A percentile compares a stretch with the other conserved stretches of the same genome.
These are phyloP conservation scores for Cryphonectria japonica DNA, from an alignment of 2,329 filamentous ascomycete genomes.

Conservation along the genomic window DNA sequence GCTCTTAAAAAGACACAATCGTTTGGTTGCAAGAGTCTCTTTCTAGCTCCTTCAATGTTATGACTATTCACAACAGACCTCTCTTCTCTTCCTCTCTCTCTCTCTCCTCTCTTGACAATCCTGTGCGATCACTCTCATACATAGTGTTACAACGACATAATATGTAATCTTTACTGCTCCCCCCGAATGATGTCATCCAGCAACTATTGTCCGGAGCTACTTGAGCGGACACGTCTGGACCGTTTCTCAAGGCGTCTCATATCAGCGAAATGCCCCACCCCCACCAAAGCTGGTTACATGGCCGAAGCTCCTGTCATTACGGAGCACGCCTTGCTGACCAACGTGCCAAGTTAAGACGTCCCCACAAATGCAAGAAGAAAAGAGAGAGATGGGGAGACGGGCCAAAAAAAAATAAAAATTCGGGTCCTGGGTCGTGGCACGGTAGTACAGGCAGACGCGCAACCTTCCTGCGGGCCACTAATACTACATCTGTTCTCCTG, in stretches of 20 bases:
- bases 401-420: background rate
- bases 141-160: background rate
- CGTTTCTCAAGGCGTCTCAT: background rate
- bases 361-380: background rate
- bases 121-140: background rate
- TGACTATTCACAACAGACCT: background rate
- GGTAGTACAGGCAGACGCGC: background rate
- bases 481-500: background rate
- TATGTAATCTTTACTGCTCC: background rate
- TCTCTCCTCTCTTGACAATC: background rate
- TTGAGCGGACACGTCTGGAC: background rate
- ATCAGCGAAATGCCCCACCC: slow-evolving; percentile 3
- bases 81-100: background rate
- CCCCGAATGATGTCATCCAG: background rate
- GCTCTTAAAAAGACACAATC: background rate
- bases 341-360: background rate
- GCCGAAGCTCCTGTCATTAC: slow-evolving; percentile 6
- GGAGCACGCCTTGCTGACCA: background rate
- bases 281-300: background rate
- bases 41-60: background rate
- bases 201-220: background rate
- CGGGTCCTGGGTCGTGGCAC: background rate
- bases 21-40: background rate
- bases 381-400: background rate
- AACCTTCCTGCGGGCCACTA: background rate